These are phyloP conservation scores for Onygenales sp. DNA, from an alignment of 2,329 filamentous ascomycete genomes.

Conservation along the genomic window DNA sequence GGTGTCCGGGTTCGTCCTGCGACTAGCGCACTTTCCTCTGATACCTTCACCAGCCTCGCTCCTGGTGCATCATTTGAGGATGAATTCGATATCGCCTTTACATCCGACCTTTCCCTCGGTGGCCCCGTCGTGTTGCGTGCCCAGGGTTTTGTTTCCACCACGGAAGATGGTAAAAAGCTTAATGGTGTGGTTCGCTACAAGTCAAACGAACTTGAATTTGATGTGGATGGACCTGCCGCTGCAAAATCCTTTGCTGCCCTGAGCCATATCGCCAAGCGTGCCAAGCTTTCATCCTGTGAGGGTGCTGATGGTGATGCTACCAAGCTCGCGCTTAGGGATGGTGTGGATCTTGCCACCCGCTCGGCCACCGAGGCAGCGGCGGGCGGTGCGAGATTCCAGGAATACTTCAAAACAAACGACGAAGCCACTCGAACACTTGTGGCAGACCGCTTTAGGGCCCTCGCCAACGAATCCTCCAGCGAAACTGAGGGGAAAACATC, in stretches of 20 bases:
- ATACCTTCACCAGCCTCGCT: conserved; percentile 22
- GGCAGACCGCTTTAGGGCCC: conserved; percentile 40
- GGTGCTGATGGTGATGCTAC: conserved; percentile 38
- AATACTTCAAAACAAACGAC: conserved; percentile 56
- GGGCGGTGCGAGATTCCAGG: conserved; percentile 40
- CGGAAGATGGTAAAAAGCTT: conserved; percentile 45
- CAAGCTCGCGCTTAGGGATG: conserved; percentile 45
- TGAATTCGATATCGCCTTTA: conserved; percentile 27
- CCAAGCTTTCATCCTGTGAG: conserved; percentile 46
- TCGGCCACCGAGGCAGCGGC: conserved; percentile 47
- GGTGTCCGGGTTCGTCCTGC: conserved; percentile 23
- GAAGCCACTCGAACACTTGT: conserved; percentile 40
- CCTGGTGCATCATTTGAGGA: conserved; percentile 21
- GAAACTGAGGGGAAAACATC: conserved; percentile 39
- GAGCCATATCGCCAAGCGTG: conserved; percentile 33
- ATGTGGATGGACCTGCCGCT: conserved; percentile 49
- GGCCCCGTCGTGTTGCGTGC: conserved; percentile 50
- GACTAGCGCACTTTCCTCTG: conserved; percentile 17
- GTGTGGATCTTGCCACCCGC: conserved; percentile 42
- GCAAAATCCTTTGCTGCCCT: conserved; percentile 41
- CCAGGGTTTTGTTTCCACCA: conserved; percentile 48
- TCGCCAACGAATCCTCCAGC: conserved; percentile 48
- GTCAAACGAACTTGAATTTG: conserved; percentile 50
- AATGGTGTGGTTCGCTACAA: conserved; percentile 47
- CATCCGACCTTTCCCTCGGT: conserved; percentile 33